These are phyloP conservation scores for Spiraea crenata DNA, from an alignment of 331 rosid species.

Conservation along the genomic window DNA sequence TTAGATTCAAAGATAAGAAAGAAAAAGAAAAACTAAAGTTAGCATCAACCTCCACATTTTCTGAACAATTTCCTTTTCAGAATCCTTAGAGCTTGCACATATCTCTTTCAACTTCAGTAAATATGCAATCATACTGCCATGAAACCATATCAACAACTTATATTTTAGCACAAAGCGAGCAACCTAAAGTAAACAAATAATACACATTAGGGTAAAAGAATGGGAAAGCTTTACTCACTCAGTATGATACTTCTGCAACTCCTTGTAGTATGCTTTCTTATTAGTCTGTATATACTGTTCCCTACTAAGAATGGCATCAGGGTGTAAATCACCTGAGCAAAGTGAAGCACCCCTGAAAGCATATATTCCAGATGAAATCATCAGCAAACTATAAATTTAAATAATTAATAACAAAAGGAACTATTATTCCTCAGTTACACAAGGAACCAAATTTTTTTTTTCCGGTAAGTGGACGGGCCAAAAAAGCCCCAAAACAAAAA, in stretches of 20 bases:
- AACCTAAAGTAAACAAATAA: too few species aligned
- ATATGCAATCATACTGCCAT: slow-evolving; percentile 74
- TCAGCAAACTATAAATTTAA: slow-evolving; percentile 9
- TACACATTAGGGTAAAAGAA: not conserved
- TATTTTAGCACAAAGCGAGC: not conserved
- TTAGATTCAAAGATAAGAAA: not conserved
- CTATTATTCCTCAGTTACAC: not conserved
- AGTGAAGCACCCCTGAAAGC: slow-evolving; percentile 79
- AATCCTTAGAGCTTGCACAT: slow-evolving; percentile 67
- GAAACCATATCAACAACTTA: slow-evolving; percentile 21
- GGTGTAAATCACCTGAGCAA: slow-evolving; percentile 87
- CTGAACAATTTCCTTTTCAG: slow-evolving; percentile 68
- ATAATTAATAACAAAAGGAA: slow-evolving; percentile 1
- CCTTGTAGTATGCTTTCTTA: slow-evolving; percentile 56
- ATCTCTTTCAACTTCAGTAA: slow-evolving; percentile 64
- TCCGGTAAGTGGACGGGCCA: too few species aligned
- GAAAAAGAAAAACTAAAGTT: slow-evolving; percentile 4
- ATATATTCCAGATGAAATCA: slow-evolving; percentile 31
- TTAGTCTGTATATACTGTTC: slow-evolving; percentile 54
- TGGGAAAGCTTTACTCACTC: slow-evolving; percentile 48
- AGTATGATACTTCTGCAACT: slow-evolving; percentile 71
- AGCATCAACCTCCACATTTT: slow-evolving; percentile 63
- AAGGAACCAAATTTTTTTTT: too few species aligned
- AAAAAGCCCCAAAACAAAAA: too few species aligned
- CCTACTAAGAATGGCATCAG: slow-evolving; percentile 57